A percentile compares a stretch with the other conserved stretches of the same genome.
phyloP scores from a whole-genome alignment of 768 basidiomycete genomes.

The Auricularia cornea region DNA sequence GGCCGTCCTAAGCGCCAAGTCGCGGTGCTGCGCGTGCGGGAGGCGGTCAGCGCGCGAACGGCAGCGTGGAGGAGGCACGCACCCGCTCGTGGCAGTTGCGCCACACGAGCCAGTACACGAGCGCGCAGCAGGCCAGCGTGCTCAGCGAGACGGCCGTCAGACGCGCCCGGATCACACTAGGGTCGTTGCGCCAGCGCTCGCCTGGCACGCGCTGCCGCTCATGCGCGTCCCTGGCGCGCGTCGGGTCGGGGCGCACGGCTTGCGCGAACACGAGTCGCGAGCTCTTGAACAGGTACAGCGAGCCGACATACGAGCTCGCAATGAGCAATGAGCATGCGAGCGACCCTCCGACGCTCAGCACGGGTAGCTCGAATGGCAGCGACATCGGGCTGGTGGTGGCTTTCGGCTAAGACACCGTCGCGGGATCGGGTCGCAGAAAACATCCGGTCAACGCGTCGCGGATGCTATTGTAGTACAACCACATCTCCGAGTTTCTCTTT shows the following conservation, averaged over 20 bases:
- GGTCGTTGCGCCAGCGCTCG: conserved; percentile 71
- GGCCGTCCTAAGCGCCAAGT: conserved; percentile 22
- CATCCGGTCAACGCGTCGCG: too few species aligned
- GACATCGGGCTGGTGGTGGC: background rate
- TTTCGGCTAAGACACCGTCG: background rate
- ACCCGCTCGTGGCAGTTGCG: conserved; percentile 20
- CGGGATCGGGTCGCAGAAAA: too few species aligned
- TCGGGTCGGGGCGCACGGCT: conserved; percentile 16
- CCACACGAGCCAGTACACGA: conserved; percentile 36
- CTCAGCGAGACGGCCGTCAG: conserved; percentile 58
- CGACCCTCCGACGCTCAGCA: background rate
- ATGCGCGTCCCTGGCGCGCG: conserved; percentile 19
- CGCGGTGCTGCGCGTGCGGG: background rate
- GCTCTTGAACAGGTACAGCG: conserved; percentile 66
- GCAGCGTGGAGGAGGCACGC: conserved; percentile 5
- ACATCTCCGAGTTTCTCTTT: too few species aligned
- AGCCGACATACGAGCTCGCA: conserved; percentile 67
- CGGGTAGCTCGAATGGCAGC: background rate
- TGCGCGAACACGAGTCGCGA: conserved; percentile 46
- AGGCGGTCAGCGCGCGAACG: background rate
- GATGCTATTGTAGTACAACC: too few species aligned
- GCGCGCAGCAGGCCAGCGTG: conserved; percentile 47
- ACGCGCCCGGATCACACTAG: conserved; percentile 74
- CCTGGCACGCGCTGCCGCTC: conserved; percentile 23
- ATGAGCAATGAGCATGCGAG: conserved; percentile 26